A percentile compares a stretch with the other conserved stretches of the same genome.
Conservation (phyloP, 108 stramenopile species). For the Chaetoceros muelleri region DNA sequence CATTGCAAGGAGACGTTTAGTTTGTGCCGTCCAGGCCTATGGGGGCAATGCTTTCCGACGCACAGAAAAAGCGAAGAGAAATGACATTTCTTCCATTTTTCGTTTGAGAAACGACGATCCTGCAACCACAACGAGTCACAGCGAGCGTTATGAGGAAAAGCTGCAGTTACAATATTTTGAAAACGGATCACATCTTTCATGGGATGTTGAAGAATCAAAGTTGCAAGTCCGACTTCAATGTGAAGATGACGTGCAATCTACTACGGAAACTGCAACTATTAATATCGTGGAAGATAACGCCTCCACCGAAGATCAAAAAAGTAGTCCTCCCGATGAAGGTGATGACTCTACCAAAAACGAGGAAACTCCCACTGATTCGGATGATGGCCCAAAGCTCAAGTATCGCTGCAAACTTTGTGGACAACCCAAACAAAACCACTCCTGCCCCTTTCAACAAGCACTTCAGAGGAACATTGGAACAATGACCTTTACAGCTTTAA, state of each 20-base stretch:
- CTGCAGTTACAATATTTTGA: slow-evolving; percentile 49
- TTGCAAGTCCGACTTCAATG: slow-evolving; percentile 17
- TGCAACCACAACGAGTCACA: background rate
- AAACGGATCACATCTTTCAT: slow-evolving; percentile 45
- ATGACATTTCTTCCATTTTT: slow-evolving; percentile 17
- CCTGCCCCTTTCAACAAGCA: slow-evolving; percentile 49
- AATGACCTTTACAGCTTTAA: slow-evolving; percentile 66
- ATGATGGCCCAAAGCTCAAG: slow-evolving; percentile 23
- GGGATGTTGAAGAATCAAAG: slow-evolving; percentile 59
- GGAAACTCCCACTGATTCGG: background rate
- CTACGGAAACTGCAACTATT: background rate
- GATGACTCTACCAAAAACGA: background rate
- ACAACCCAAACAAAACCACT: slow-evolving; percentile 77
- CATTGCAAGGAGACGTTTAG: background rate
- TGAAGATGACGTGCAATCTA: background rate
- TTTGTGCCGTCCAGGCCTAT: slow-evolving; percentile 20
- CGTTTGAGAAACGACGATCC: background rate
- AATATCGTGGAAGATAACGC: background rate
- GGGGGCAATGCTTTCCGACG: slow-evolving; percentile 37
- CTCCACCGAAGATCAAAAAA: background rate
- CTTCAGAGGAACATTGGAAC: slow-evolving; percentile 68
- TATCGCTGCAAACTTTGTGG: slow-evolving; percentile 76
- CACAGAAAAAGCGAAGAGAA: background rate
- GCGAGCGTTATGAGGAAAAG: slow-evolving; percentile 28
- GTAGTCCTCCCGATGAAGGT: background rate